Conservation (phyloP, 306 rosid genomes). For the Trifolium pratense region DNA sequence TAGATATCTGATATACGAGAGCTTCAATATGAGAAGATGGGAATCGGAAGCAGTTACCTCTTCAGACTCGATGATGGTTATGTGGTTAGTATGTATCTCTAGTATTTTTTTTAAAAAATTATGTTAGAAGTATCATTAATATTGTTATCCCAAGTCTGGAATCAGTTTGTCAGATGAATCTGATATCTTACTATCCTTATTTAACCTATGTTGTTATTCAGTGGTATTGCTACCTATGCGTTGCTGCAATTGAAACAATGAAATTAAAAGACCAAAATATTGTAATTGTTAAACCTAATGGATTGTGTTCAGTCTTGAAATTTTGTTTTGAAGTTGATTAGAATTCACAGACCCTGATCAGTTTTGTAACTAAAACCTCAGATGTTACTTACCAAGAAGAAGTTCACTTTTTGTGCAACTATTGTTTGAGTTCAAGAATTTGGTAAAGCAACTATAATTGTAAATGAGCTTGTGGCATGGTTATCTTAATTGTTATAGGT, state of each 20-base stretch:
- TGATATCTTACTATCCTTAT: slow-evolving; percentile 15
- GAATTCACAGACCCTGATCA: slow-evolving; percentile 27
- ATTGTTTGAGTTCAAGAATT: slow-evolving; percentile 29
- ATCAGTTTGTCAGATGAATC: slow-evolving; percentile 16
- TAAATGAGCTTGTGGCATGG: slow-evolving; percentile 19
- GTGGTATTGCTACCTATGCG: slow-evolving; percentile 10
- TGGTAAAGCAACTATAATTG: not conserved
- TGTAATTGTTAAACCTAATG: slow-evolving; percentile 1
- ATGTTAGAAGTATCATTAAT: slow-evolving; percentile 10
- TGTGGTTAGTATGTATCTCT: slow-evolving; percentile 77
- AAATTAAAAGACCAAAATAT: slow-evolving; percentile 9
- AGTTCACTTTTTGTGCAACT: slow-evolving; percentile 28
- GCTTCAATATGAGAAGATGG: slow-evolving; percentile 88
- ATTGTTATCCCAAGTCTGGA: not conserved
- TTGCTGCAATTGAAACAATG: slow-evolving; percentile 27
- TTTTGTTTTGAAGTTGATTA: slow-evolving; percentile 22
- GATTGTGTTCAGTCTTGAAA: slow-evolving; percentile 13
- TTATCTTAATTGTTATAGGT: slow-evolving; percentile 16
- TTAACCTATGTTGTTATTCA: slow-evolving; percentile 26
- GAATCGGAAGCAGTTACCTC: slow-evolving; percentile 98
- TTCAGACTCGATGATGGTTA: slow-evolving; percentile 96
- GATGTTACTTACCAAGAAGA: slow-evolving; percentile 2
- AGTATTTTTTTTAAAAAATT: slow-evolving; percentile 10
- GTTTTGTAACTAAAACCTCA: slow-evolving; percentile 17
- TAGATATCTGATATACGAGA: slow-evolving; percentile 98